Percentiles rank a stretch among this genome's conserved stretches.
phyloP scores from a whole-genome alignment of 306 rosid genomes.

The Sphenostylis stenocarpa region DNA sequence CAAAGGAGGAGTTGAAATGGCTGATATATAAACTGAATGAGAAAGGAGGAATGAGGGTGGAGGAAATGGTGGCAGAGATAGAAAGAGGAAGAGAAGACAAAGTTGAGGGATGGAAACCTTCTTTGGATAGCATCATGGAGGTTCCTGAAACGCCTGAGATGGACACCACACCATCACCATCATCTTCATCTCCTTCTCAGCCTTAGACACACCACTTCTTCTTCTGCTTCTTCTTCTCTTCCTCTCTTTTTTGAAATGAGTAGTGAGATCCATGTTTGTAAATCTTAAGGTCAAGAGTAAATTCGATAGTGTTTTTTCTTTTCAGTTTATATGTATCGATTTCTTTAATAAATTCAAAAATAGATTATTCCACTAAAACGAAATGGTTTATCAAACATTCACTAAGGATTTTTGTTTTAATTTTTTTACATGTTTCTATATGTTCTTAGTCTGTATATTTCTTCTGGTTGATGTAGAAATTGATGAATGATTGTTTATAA shows the following conservation, averaged over 20 bases:
- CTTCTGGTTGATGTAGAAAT: too few relatives aligned
- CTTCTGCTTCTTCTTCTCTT: background rate
- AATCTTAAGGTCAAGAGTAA: background rate
- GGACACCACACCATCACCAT: background rate
- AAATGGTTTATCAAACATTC: too few relatives aligned
- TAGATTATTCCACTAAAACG: too few relatives aligned
- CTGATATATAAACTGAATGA: slow-evolving; percentile 56
- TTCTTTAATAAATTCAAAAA: too few relatives aligned
- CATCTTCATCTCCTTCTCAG: background rate
- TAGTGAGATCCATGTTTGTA: background rate
- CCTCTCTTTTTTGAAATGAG: background rate
- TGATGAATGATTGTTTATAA: too few relatives aligned
- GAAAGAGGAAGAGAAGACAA: slow-evolving; percentile 53
- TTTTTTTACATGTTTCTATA: too few relatives aligned
- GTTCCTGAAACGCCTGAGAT: slow-evolving; percentile 65
- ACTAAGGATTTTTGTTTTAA: too few relatives aligned
- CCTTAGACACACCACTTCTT: background rate
- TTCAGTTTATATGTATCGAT: too few relatives aligned
- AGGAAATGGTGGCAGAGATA: slow-evolving; percentile 58
- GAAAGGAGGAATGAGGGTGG: slow-evolving; percentile 49
- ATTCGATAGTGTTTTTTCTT: background rate
- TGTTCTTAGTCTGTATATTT: too few relatives aligned
- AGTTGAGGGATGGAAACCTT: slow-evolving; percentile 76
- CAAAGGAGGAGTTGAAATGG: slow-evolving; percentile 77
- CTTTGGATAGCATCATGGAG: slow-evolving; percentile 73